These are phyloP conservation scores for Rhizopus delemar DNA, from an alignment of 371 early-diverging fungal species.

Conservation along the genomic window DNA sequence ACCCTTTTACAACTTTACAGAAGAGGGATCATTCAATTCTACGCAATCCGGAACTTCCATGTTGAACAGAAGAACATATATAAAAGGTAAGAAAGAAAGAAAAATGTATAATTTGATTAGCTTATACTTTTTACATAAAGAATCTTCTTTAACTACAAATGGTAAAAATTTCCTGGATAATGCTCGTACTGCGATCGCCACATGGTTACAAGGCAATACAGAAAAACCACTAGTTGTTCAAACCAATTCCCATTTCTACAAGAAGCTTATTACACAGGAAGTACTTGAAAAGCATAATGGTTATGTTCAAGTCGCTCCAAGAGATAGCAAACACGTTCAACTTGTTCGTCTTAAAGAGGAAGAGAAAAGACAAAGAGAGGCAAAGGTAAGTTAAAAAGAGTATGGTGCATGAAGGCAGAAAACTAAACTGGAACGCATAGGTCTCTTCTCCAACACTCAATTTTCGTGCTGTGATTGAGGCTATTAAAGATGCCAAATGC, in stretches of 20 bases:
- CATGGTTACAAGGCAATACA: slow-evolving; percentile 42
- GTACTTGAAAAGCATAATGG: slow-evolving; percentile 50
- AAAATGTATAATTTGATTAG: not conserved
- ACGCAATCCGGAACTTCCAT: slow-evolving; percentile 18
- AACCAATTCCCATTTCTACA: slow-evolving; percentile 50
- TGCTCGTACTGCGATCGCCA: slow-evolving; percentile 16
- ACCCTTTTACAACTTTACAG: slow-evolving; percentile 43
- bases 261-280: slow-evolving; percentile 64
- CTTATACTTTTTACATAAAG: slow-evolving; percentile 2
- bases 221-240: slow-evolving; percentile 39
- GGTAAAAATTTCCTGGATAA: slow-evolving; percentile 20
- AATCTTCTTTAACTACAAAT: slow-evolving; percentile 11
- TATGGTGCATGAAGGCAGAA: not conserved
- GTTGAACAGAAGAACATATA: slow-evolving; percentile 11
- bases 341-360: slow-evolving; percentile 42
- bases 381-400: slow-evolving; percentile 10
- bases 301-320: slow-evolving; percentile 31
- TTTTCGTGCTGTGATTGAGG: slow-evolving; percentile 77
- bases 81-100: slow-evolving; percentile 12
- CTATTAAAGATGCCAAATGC: slow-evolving; percentile 64
- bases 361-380: slow-evolving; percentile 23
- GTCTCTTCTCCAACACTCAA: slow-evolving; percentile 47
- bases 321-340: slow-evolving; percentile 39
- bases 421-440: slow-evolving; percentile 3
- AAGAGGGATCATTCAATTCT: slow-evolving; percentile 28